These are phyloP conservation scores for Sporothrix pseudoabietina DNA, from an alignment of 2,329 filamentous ascomycete species.

Conservation along the genomic window DNA sequence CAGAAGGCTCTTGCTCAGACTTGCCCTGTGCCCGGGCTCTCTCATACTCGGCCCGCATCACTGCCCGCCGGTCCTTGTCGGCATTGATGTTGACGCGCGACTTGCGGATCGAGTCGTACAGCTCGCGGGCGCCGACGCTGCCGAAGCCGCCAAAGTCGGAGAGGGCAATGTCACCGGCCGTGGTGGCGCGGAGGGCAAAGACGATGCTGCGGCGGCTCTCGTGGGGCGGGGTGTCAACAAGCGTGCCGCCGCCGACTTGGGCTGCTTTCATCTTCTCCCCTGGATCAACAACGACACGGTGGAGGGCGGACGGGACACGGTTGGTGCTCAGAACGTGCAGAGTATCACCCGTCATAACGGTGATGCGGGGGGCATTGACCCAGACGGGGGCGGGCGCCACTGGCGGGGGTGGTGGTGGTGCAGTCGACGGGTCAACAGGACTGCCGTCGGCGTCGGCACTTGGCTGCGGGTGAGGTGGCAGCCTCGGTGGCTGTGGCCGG, in stretches of 20 bases:
- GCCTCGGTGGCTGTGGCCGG: background rate
- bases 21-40: background rate
- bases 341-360: conserved; percentile 36
- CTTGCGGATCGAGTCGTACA: conserved; percentile 33
- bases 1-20: background rate
- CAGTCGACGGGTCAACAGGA: background rate
- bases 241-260: background rate
- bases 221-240: background rate
- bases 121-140: conserved; percentile 25
- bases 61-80: conserved; percentile 29
- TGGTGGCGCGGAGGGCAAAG: conserved; percentile 36
- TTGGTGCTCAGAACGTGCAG: conserved; percentile 32
- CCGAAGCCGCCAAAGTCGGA: conserved; percentile 29
- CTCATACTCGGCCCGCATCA: conserved; percentile 27
- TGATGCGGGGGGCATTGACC: conserved; percentile 33
- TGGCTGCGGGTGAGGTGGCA: background rate
- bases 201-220: conserved; percentile 35
- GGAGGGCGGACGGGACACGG: conserved; percentile 33
- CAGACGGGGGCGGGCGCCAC: conserved; percentile 19
- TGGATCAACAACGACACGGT: conserved; percentile 34
- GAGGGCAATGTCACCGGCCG: conserved; percentile 31
- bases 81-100: conserved; percentile 36
- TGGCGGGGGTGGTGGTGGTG: background rate
- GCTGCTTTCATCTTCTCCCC: conserved; percentile 3
- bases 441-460: background rate